Evolutionary conservation across 371 early-diverging fungal species (phyloP).

Genomic region (Mortierella sp.): DNA sequence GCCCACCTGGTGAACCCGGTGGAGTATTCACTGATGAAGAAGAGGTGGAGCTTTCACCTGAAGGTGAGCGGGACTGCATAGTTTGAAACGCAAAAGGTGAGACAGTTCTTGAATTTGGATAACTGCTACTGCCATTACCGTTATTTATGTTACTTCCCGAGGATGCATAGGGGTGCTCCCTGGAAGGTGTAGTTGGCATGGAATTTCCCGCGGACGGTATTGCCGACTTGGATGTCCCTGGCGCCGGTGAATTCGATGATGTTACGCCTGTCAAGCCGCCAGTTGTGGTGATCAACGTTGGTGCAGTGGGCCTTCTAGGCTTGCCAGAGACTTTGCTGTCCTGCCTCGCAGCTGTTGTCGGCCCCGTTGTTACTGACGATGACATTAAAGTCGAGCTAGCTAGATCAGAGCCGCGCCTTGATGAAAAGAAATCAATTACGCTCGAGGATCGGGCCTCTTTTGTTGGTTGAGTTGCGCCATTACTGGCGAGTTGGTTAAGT

Average conservation of each 20-base stretch:
- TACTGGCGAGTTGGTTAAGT: constrained; percentile 7
- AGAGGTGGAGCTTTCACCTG: constrained; percentile 33
- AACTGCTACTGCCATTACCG: constrained; percentile 6
- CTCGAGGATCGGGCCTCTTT: constrained; percentile 27
- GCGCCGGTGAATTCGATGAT: constrained; percentile 10
- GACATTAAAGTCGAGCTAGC: neutral
- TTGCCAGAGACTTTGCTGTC: neutral
- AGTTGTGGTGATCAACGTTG: constrained; percentile 6
- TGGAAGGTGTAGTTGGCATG: constrained; percentile 25
- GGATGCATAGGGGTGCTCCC: neutral
- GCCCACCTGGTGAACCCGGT: constrained; percentile 35
- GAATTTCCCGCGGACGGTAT: neutral
- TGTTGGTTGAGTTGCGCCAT: neutral
- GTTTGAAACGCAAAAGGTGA: constrained; percentile 47
- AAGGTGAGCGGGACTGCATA: constrained; percentile 42
- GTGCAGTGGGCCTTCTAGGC: constrained; percentile 19
- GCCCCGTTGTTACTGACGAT: neutral
- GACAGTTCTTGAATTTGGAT: constrained; percentile 39
- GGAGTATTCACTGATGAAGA: constrained; percentile 35
- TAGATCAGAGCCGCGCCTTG: constrained; percentile 18
- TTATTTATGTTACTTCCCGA: neutral
- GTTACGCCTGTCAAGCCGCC: neutral
- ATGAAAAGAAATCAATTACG: constrained; percentile 66
- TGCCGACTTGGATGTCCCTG: neutral
- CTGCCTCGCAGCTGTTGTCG: neutral